phyloP scores from a whole-genome alignment of 1,139 yeast species.

The Protomyces inundatus region DNA sequence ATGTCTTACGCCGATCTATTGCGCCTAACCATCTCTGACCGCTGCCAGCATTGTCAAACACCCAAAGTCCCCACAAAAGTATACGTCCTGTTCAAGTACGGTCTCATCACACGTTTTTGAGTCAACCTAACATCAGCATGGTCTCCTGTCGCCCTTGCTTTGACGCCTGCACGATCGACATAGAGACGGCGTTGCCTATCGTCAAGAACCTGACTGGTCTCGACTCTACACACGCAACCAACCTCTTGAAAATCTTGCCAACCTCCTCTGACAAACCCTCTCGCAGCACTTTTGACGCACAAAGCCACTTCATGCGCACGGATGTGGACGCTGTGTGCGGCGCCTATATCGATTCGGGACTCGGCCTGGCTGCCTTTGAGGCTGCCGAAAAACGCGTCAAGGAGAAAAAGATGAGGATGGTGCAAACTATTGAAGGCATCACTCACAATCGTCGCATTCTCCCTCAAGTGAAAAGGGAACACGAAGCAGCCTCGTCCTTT shows the following conservation, averaged over 20 bases:
- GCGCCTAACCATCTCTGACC: neutral
- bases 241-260: too few relatives aligned
- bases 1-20: neutral
- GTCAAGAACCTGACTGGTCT: neutral
- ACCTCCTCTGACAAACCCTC: too few relatives aligned
- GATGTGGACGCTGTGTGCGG: neutral
- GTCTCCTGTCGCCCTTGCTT: neutral
- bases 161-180: neutral
- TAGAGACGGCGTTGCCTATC: neutral
- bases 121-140: neutral
- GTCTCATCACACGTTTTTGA: too few relatives aligned
- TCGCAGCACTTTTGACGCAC: neutral
- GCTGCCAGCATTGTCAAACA: neutral
- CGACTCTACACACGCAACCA: neutral
- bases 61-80: neutral
- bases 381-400: neutral
- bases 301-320: neutral
- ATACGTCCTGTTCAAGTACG: neutral
- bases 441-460: neutral
- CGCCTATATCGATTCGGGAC: neutral
- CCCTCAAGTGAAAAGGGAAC: too few relatives aligned
- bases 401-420: neutral
- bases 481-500: too few relatives aligned
- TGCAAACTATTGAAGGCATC: neutral
- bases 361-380: neutral